These are phyloP conservation scores for Apostasia ramifera DNA, from an alignment of 106 monocot species.

Conservation along the genomic window DNA sequence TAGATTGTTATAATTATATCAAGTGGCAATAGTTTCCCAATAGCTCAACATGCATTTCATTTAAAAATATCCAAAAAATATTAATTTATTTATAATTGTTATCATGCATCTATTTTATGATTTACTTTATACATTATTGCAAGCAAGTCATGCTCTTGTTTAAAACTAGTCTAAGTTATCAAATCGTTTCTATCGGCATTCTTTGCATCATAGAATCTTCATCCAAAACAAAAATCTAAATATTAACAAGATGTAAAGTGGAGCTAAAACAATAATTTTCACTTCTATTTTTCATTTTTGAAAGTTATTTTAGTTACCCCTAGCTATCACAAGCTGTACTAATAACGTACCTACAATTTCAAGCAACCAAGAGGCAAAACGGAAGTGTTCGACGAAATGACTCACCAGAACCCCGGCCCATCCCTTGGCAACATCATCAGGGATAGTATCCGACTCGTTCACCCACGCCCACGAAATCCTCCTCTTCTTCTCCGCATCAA, in stretches of 20 bases:
- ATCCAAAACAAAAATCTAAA: not conserved
- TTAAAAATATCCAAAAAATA: no score
- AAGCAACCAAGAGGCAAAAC: not conserved
- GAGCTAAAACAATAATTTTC: not conserved
- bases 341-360: no score
- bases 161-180: no score
- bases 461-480: conserved; percentile 77
- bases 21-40: no score
- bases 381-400: not conserved
- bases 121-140: no score
- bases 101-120: no score
- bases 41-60: no score
- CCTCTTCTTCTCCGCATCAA: conserved; percentile 41
- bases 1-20: no score
- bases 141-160: no score
- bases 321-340: not conserved
- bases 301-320: not conserved
- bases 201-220: not conserved
- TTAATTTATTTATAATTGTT: no score
- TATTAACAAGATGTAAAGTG: not conserved
- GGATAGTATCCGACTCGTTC: conserved; percentile 52
- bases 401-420: conserved; percentile 83
- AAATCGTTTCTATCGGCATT: no score
- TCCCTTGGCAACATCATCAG: conserved; percentile 65
- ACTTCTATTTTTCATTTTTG: not conserved